Evolutionary conservation across 2,329 filamentous ascomycete species (phyloP).

Genomic region (Paecilomyces formosus): DNA sequence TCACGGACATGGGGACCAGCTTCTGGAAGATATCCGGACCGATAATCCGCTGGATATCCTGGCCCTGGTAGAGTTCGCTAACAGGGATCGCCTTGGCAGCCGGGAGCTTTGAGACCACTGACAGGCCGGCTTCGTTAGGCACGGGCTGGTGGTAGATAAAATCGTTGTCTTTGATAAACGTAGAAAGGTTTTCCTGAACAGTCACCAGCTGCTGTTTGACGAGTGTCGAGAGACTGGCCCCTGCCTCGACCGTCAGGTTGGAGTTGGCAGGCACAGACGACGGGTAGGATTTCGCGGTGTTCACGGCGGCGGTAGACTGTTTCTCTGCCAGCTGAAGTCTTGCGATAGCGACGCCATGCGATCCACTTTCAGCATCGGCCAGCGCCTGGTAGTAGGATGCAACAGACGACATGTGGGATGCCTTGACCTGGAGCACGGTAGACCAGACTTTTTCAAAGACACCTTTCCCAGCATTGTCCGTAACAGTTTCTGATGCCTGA

Average conservation of each 20-base stretch:
- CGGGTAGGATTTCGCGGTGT: slow-evolving; percentile 72
- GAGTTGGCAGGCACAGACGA: slow-evolving; percentile 69
- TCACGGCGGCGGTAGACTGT: slow-evolving; percentile 69
- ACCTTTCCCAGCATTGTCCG: slow-evolving; percentile 84
- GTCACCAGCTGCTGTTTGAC: slow-evolving; percentile 73
- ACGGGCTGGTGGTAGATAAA: slow-evolving; percentile 96
- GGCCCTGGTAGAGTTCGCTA: slow-evolving; percentile 90
- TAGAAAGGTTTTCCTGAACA: slow-evolving; percentile 71
- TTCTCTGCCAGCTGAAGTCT: slow-evolving; percentile 74
- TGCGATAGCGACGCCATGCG: slow-evolving; percentile 77
- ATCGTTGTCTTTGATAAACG: slow-evolving; percentile 86
- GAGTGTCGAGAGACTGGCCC: slow-evolving; percentile 65
- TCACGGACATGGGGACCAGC: slow-evolving; percentile 92
- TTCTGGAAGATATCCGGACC: slow-evolving; percentile 95
- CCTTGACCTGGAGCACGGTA: slow-evolving; percentile 63
- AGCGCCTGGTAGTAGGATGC: slow-evolving; percentile 92
- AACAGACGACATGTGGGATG: slow-evolving; percentile 71
- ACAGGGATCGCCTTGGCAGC: slow-evolving; percentile 96
- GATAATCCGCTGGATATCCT: slow-evolving; percentile 94
- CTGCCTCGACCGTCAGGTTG: slow-evolving; percentile 76
- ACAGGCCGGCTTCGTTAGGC: slow-evolving; percentile 73
- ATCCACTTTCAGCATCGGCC: slow-evolving; percentile 80
- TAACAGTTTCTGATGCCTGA: slow-evolving; percentile 80
- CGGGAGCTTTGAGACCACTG: slow-evolving; percentile 79
- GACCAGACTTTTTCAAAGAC: slow-evolving; percentile 95